Base-by-base conservation (phyloP, 2,329 filamentous ascomycete species). In the Cladorrhinum sp. region DNA sequence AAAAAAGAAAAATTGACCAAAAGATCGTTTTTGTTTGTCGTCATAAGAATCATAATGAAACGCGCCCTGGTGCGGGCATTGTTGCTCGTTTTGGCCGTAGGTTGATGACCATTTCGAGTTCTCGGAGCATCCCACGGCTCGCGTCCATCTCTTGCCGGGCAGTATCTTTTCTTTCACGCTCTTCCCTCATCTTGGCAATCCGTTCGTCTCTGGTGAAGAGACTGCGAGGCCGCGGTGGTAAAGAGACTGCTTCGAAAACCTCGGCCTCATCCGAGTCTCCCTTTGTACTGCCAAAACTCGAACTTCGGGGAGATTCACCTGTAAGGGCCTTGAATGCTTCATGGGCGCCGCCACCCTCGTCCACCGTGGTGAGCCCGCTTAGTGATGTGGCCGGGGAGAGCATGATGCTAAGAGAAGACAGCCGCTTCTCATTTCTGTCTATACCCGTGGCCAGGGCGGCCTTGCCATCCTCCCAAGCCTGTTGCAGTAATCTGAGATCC, bases 221-320 rank as follows among this genome's bases (percentile, higher is more conserved):
- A 68, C 86, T 89, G 65, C 88, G 83, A 62, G 89, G 86, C 46
- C 88, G 82, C 6, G 86, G 79, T 2, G 89, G 89, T 61, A 91
- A 79, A 1, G 93, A 92, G 39, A 98, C 86, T 0, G 93, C 95
- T 75, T 99, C 95, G 64, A 96, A 98, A 0, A 99, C 85, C 70
- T 96, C 90, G 57, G 89, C 87, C 59, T 86, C 83, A 56, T 91
- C 88, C 1, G 79, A 81, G 60, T 85, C 84, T 54, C 86, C 86
- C 1, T 80, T 81, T 14, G 76, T 75, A 64, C 80, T 82, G 54
- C 83, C 83, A 30, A 80, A 76, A 60, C 79, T 82, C 48, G 76
- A 72, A 42, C 73, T 75, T 26, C 78, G 78, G 14, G 80, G 77
- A 21, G 79, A 77, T 56, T 92, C 91, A 53, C 92, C 92, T 62